Conservation (phyloP, 2,329 filamentous ascomycete genomes). For the Proliferodiscus dingleyae region DNA sequence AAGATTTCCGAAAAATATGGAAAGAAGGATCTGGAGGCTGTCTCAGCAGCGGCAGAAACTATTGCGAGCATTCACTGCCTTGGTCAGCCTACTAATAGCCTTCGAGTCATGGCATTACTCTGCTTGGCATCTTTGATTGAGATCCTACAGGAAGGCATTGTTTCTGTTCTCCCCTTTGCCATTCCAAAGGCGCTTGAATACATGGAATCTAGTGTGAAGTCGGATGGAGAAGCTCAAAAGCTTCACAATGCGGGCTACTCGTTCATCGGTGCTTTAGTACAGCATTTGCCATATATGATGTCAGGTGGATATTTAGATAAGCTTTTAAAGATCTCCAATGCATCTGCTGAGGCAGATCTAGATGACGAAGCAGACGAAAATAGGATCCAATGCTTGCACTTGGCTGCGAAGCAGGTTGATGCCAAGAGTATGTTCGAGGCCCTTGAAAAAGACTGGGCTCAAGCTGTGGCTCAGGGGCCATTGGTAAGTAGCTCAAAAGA, state of each 20-base stretch:
- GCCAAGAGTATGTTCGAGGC: slow-evolving; percentile 71
- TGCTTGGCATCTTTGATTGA: slow-evolving; percentile 87
- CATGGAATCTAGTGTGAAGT: slow-evolving; percentile 57
- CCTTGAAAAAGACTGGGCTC: slow-evolving; percentile 66
- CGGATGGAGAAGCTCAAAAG: slow-evolving; percentile 50
- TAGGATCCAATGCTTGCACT: slow-evolving; percentile 63
- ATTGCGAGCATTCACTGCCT: slow-evolving; percentile 75
- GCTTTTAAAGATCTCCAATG: slow-evolving; percentile 66
- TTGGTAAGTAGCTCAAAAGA: slow-evolving; percentile 43
- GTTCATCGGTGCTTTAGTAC: slow-evolving; percentile 72
- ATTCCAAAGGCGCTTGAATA: slow-evolving; percentile 69
- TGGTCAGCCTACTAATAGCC: slow-evolving; percentile 64
- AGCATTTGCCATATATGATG: slow-evolving; percentile 86
- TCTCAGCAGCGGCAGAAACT: slow-evolving; percentile 68
- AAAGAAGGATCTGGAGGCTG: slow-evolving; percentile 77
- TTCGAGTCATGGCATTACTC: slow-evolving; percentile 79
- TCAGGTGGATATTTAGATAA: slow-evolving; percentile 68
- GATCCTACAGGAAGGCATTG: slow-evolving; percentile 78
- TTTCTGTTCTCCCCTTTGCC: slow-evolving; percentile 73
- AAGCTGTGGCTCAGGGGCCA: slow-evolving; percentile 57
- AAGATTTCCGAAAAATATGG: slow-evolving; percentile 93
- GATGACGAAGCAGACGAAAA: slow-evolving; percentile 59
- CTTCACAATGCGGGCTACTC: slow-evolving; percentile 80
- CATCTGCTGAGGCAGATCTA: slow-evolving; percentile 60
- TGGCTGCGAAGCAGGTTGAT: slow-evolving; percentile 73